These are phyloP conservation scores for Penicillium mononematosum DNA, from an alignment of 495 filamentous ascomycete species.

Conservation along the genomic window DNA sequence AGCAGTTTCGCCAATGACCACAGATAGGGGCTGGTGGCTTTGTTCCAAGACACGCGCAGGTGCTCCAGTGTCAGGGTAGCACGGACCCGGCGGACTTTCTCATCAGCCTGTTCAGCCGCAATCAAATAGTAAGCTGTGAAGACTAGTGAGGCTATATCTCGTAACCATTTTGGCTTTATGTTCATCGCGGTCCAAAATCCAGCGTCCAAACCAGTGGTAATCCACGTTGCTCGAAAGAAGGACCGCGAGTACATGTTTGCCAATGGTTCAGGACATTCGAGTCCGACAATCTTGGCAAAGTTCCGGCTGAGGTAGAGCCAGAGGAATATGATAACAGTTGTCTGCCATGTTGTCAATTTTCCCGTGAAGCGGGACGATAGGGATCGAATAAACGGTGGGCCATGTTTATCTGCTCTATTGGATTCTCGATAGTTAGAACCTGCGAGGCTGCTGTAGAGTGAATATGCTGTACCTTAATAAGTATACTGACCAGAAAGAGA, in stretches of 20 bases:
- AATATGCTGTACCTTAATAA: conserved; percentile 56
- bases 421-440: neutral
- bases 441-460: neutral
- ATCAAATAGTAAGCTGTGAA: conserved; percentile 89
- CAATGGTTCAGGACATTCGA: conserved; percentile 90
- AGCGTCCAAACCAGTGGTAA: conserved; percentile 89
- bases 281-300: conserved; percentile 84
- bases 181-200: conserved; percentile 99
- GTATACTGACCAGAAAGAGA: conserved; percentile 88
- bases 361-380: conserved; percentile 68
- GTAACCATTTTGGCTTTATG: conserved; percentile 75
- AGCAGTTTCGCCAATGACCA: conserved; percentile 64
- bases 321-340: conserved; percentile 79
- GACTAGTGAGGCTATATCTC: conserved; percentile 75
- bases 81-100: conserved; percentile 92
- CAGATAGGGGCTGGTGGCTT: conserved; percentile 81
- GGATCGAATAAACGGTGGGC: conserved; percentile 71
- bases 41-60: conserved; percentile 92
- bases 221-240: conserved; percentile 98
- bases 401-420: conserved; percentile 77
- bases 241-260: conserved; percentile 89
- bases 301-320: conserved; percentile 91
- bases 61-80: conserved; percentile 87
- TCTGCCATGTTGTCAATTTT: conserved; percentile 83
- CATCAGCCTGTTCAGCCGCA: conserved; percentile 90